Conservation (phyloP, 768 basidiomycete genomes). For the Podaxis sp. region DNA sequence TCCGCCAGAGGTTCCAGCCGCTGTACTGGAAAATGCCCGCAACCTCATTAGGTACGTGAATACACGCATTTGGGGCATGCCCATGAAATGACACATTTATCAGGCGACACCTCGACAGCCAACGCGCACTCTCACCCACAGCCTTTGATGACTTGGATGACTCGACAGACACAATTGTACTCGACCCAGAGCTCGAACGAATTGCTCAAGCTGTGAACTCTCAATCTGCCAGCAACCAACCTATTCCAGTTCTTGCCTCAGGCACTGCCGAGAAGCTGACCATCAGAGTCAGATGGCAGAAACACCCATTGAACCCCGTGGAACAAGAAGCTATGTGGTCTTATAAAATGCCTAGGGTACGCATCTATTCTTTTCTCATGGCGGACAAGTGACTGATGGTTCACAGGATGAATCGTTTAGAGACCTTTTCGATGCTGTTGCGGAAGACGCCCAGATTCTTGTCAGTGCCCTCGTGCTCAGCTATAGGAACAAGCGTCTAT, state of each 20-base stretch:
- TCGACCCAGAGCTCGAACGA: conserved; percentile 61
- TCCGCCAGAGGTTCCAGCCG: conserved; percentile 57
- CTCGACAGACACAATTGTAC: conserved; percentile 38
- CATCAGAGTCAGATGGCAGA: conserved; percentile 61
- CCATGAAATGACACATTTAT: not conserved
- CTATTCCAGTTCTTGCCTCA: conserved; percentile 25
- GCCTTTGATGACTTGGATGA: conserved; percentile 24
- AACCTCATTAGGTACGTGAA: conserved; percentile 56
- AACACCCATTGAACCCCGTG: conserved; percentile 53
- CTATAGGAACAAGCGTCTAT: conserved; percentile 61
- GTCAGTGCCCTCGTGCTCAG: conserved; percentile 55
- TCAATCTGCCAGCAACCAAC: conserved; percentile 18
- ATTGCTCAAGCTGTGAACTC: conserved; percentile 43
- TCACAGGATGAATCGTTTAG: conserved; percentile 63
- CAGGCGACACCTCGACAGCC: conserved; percentile 51
- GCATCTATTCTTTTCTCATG: conserved; percentile 16
- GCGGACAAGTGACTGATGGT: not conserved
- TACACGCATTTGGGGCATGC: not conserved
- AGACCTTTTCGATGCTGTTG: conserved; percentile 60
- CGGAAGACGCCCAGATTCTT: conserved; percentile 57
- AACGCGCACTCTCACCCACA: conserved; percentile 45
- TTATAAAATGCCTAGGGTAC: conserved; percentile 60
- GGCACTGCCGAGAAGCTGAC: conserved; percentile 37
- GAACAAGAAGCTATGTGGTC: conserved; percentile 41
- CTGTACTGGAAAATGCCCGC: conserved; percentile 55